Conservation (phyloP, 78 protist species). For the Diacronema lutheri region DNA sequence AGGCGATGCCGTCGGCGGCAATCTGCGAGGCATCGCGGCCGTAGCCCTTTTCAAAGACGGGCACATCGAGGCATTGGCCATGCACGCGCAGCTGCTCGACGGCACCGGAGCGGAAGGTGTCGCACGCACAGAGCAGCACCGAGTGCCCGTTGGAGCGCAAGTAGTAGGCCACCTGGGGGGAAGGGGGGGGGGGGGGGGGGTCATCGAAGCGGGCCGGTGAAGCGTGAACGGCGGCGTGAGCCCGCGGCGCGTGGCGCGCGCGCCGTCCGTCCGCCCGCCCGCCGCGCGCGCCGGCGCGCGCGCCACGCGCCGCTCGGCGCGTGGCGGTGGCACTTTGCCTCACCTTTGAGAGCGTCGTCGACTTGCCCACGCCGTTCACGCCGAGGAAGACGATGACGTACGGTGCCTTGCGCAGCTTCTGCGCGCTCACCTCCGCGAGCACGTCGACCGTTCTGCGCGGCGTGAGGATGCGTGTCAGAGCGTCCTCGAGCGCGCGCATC, state of each 20-base stretch:
- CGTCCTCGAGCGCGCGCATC: constrained; percentile 57
- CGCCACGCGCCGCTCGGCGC: too few relatives aligned
- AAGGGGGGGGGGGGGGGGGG: not conserved
- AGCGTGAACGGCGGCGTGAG: too few relatives aligned
- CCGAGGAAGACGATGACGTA: constrained; percentile 60
- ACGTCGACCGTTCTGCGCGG: constrained; percentile 72
- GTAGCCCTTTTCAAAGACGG: constrained; percentile 60
- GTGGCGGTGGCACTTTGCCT: too few relatives aligned
- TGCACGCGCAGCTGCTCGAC: constrained; percentile 95
- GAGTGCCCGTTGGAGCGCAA: not conserved
- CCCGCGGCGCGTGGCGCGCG: too few relatives aligned
- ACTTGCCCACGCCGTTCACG: constrained; percentile 86
- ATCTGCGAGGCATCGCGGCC: constrained; percentile 87
- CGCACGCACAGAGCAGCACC: constrained; percentile 98
- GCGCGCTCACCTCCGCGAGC: constrained; percentile 13
- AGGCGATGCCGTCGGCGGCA: constrained; percentile 82
- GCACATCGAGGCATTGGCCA: constrained; percentile 28
- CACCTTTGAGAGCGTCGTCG: constrained; percentile 90
- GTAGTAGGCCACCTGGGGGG: constrained; percentile 33
- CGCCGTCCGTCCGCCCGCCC: too few relatives aligned
- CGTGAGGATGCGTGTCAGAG: constrained; percentile 88
- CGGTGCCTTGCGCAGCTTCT: constrained; percentile 24
- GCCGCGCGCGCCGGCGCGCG: too few relatives aligned
- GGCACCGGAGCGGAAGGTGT: constrained; percentile 99
- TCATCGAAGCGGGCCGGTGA: too few relatives aligned